A percentile compares a stretch with the other conserved stretches of the same genome.
Conservation (phyloP, 352 stramenopile species). For the Phytophthora citricola region DNA sequence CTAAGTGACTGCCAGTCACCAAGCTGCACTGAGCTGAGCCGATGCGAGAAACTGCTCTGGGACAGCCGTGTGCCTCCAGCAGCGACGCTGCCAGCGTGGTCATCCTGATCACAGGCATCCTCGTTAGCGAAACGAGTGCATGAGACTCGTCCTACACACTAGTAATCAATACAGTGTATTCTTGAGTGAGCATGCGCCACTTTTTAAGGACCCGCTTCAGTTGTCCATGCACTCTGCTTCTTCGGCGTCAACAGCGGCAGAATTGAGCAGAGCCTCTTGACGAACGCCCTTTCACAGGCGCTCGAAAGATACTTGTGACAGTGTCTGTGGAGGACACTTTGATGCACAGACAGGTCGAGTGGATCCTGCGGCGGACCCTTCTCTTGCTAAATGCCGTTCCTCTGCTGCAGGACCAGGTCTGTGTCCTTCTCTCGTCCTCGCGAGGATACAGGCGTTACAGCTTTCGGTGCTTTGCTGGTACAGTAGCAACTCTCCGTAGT, state of each 20-base stretch:
- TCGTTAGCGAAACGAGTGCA: neutral
- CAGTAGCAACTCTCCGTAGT: constrained; percentile 11
- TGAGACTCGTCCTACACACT: too few relatives aligned
- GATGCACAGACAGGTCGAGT: constrained; percentile 12
- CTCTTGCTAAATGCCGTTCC: constrained; percentile 19
- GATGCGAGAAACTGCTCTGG: constrained; percentile 30
- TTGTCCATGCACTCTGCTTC: too few relatives aligned
- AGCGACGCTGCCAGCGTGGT: neutral
- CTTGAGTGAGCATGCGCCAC: too few relatives aligned
- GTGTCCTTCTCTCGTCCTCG: constrained; percentile 12
- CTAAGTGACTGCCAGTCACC: too few relatives aligned
- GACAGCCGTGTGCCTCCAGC: neutral
- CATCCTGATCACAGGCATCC: constrained; percentile 9
- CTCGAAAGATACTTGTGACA: constrained; percentile 1
- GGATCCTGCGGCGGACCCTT: constrained; percentile 12
- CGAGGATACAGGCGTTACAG: constrained; percentile 22
- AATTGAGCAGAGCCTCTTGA: neutral
- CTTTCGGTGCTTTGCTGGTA: neutral
- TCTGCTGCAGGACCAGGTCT: constrained; percentile 33
- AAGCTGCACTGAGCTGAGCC: neutral
- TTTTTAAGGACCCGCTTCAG: too few relatives aligned
- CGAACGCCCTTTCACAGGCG: too few relatives aligned
- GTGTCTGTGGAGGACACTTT: constrained; percentile 3
- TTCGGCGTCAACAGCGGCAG: neutral
- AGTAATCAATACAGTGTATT: too few relatives aligned